Percentiles rank a stretch among this genome's conserved stretches.
Evolutionary conservation across 805 yeast genomes (phyloP).

Genomic region (Cyberlindnera xishuangbannaensis): DNA sequence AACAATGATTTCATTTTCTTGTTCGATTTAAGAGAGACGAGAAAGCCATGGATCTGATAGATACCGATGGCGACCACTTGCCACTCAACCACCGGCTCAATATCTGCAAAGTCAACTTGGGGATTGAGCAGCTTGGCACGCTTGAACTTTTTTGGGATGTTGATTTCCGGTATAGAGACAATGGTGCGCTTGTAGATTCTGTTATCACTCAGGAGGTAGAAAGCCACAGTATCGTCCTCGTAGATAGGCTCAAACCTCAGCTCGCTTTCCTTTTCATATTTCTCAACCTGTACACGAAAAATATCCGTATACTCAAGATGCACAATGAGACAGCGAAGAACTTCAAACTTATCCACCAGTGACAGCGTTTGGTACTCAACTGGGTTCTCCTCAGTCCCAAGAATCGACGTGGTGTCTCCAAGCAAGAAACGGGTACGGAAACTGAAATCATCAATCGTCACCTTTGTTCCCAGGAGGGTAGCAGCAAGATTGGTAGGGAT

Average conservation of each 20-base stretch:
- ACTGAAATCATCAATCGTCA: constrained; percentile 22
- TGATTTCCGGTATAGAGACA: constrained; percentile 25
- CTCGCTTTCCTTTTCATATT: constrained; percentile 26
- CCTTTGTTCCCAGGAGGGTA: constrained; percentile 19
- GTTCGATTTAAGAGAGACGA: constrained; percentile 24
- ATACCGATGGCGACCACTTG: constrained; percentile 38
- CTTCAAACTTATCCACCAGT: constrained; percentile 43
- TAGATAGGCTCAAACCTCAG: constrained; percentile 29
- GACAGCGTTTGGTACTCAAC: constrained; percentile 35
- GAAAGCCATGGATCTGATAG: constrained; percentile 34
- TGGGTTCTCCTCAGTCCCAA: constrained; percentile 24
- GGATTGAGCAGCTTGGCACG: constrained; percentile 25
- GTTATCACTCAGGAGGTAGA: constrained; percentile 42
- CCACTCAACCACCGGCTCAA: constrained; percentile 37
- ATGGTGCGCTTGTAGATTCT: constrained; percentile 41
- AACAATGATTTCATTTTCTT: constrained; percentile 29
- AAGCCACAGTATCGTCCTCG: constrained; percentile 21
- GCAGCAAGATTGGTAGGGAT: constrained; percentile 29
- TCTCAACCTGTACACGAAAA: constrained; percentile 44
- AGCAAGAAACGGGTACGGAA: constrained; percentile 22
- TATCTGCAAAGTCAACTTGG: constrained; percentile 21
- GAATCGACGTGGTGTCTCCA: constrained; percentile 18
- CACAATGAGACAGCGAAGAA: constrained; percentile 39
- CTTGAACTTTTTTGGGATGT: constrained; percentile 31
- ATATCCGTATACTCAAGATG: constrained; percentile 37